Evolutionary conservation across 345 rosid genomes (phyloP).

Genomic region (Cardamine occulta): DNA sequence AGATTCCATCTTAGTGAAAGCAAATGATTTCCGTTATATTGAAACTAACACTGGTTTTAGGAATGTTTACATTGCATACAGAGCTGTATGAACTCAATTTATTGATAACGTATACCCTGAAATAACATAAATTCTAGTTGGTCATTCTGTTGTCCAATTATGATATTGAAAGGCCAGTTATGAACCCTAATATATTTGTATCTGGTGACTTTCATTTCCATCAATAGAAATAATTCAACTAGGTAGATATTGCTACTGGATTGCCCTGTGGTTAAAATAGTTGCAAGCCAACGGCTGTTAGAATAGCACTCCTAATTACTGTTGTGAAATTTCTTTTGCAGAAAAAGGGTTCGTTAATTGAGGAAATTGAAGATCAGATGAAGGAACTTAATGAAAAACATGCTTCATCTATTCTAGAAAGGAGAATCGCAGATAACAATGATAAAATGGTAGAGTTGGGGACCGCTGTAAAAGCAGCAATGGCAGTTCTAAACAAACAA

Average conservation of each 20-base stretch:
- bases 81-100: constrained; percentile 6
- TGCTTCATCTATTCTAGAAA: constrained; percentile 69
- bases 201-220: background rate
- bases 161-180: background rate
- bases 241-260: background rate
- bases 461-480: constrained; percentile 87
- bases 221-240: background rate
- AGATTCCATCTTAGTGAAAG: constrained; percentile 17
- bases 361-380: constrained; percentile 88
- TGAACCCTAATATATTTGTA: background rate
- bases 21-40: constrained; percentile 8
- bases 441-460: constrained; percentile 89
- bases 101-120: background rate
- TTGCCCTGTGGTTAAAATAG: constrained; percentile 2
- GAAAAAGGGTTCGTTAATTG: constrained; percentile 87
- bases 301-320: constrained; percentile 21
- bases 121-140: background rate
- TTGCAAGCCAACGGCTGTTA: background rate
- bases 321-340: constrained; percentile 41
- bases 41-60: constrained; percentile 7
- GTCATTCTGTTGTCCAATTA: constrained; percentile 7
- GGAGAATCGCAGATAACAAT: constrained; percentile 78
- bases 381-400: constrained; percentile 79
- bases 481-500: constrained; percentile 58
- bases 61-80: background rate